Conservation (phyloP, 345 rosid species). For the Acer saccharum region DNA sequence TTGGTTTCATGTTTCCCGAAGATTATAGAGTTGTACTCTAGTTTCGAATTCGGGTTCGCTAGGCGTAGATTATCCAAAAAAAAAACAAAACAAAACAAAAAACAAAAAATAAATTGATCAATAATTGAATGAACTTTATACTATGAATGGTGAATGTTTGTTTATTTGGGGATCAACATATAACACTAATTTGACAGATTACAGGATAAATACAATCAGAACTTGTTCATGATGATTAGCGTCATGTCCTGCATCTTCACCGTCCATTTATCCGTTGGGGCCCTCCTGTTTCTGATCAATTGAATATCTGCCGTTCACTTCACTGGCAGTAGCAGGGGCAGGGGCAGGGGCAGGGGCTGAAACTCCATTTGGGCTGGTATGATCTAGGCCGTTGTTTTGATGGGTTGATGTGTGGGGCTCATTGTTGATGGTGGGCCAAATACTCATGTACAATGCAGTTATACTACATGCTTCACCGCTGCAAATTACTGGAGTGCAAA, state of each 20-base stretch:
- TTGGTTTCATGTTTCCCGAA: neutral
- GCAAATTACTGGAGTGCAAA: constrained; percentile 11
- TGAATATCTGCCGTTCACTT: neutral
- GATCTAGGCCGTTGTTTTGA: neutral
- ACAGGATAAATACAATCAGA: neutral
- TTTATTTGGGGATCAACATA: neutral
- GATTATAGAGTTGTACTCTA: no score
- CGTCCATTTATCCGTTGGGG: neutral
- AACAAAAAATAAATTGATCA: neutral
- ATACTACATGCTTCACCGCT: neutral
- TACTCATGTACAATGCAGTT: neutral
- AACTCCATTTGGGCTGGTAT: neutral
- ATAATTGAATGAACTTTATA: neutral
- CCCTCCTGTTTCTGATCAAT: neutral
- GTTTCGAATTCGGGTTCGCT: no score
- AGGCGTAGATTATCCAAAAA: no score
- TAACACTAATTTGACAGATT: neutral
- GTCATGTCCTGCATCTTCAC: neutral
- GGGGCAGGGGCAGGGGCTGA: no score
- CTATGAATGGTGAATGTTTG: neutral
- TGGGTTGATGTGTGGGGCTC: neutral
- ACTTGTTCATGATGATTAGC: neutral
- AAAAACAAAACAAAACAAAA: no score
- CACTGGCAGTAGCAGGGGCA: neutral
- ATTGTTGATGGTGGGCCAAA: neutral